Conservation (phyloP, 768 basidiomycete species). For the Psilocybe azurescens region DNA sequence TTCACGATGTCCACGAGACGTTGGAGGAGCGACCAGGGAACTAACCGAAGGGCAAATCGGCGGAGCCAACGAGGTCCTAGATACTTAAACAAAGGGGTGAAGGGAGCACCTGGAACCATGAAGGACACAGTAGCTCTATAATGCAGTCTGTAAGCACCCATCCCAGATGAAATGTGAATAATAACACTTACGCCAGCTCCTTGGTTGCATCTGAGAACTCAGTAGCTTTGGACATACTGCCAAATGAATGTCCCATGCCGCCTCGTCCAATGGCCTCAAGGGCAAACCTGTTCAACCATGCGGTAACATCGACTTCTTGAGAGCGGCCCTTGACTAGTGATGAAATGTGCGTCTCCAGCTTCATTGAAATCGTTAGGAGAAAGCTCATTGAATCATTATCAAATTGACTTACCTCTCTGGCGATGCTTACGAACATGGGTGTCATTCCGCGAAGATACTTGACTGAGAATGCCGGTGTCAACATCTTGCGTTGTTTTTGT, state of each 20-base stretch:
- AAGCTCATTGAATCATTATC: not conserved
- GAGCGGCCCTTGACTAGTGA: not conserved
- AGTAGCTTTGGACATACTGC: slow-evolving; percentile 3
- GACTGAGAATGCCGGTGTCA: slow-evolving; percentile 11
- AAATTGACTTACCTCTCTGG: slow-evolving; percentile 1
- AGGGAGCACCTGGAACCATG: slow-evolving; percentile 11
- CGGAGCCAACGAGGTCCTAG: slow-evolving; percentile 5
- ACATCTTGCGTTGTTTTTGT: slow-evolving; percentile 12
- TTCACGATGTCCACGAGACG: slow-evolving; percentile 10
- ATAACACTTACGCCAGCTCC: slow-evolving; percentile 5
- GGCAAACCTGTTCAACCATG: slow-evolving; percentile 9
- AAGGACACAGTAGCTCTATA: slow-evolving; percentile 8
- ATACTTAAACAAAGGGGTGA: slow-evolving; percentile 9
- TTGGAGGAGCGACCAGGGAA: slow-evolving; percentile 11
- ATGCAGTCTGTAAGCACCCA: not conserved
- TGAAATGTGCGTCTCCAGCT: not conserved
- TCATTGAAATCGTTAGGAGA: not conserved
- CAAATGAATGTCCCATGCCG: slow-evolving; percentile 7
- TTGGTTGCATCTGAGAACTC: slow-evolving; percentile 5
- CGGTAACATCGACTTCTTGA: slow-evolving; percentile 6
- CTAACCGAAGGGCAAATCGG: not conserved
- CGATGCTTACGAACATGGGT: slow-evolving; percentile 9
- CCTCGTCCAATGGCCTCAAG: slow-evolving; percentile 10
- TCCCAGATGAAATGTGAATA: not conserved
- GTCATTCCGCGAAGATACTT: slow-evolving; percentile 13